Base-by-base conservation (phyloP, 2,329 filamentous ascomycete species). In the Elsinoe arachidis region DNA sequence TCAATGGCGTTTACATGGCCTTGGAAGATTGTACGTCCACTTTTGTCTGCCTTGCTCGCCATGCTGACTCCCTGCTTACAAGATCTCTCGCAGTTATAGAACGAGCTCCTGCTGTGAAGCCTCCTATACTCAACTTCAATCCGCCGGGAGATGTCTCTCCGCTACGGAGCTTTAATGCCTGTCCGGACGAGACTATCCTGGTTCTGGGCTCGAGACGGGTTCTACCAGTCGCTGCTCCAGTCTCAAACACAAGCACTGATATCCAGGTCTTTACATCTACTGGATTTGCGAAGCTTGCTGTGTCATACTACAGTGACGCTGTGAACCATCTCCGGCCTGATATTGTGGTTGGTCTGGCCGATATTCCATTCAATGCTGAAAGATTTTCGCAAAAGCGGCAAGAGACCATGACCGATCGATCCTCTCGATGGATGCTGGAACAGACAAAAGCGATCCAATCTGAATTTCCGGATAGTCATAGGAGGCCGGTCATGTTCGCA, bases 211-310 rank as follows among this genome's bases (percentile, higher is more conserved):
- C 92, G 0, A 85, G 93, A 56, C 80, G 92, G 33, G 82, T 86
- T 51, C 88, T 91, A 1, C 83, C 90, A 1, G 84, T 96, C 17
- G 72, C 79, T 7, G 83, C 85, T 5, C 87, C 61, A 90, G 93
- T 68, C 35, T 66, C 67, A 21, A 70, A 66, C 46, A 65, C 68
- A 17, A 81, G 85, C 61, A 81, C 80, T 38, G 80, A 84, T 47
- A 78, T 97, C 41, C 84, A 87, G 15, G 80, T 97, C 49, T 84
- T 88, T 68, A 96, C 93, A 1, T 92, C 90, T 0, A 88, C 90
- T 1, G 93, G 93, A 30, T 96, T 95, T 72, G 81, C 83, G 60
- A 78, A 81, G 58, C 75, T 97, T 34, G 80, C 81, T 33, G 81
- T 83, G 0, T 76, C 81, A 5, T 82, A 87, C 56, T 97, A 93